phyloP scores from a whole-genome alignment of 225 moss, liverwort and hornwort species.

The Sphagnum tenellum region DNA sequence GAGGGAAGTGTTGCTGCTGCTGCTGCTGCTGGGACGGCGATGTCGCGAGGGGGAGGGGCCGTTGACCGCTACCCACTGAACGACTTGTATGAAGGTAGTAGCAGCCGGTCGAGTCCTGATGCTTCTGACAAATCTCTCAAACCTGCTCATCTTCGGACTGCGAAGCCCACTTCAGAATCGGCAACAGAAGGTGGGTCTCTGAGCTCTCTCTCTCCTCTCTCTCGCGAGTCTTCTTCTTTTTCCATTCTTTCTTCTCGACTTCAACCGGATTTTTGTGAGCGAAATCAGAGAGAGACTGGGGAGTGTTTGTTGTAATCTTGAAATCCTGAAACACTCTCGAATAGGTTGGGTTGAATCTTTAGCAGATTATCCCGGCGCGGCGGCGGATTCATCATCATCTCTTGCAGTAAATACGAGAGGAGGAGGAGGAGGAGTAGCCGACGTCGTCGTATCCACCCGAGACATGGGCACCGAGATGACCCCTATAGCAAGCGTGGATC shows the following conservation, averaged over 20 bases:
- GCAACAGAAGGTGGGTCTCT: not conserved
- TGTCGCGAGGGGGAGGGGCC: constrained; percentile 5
- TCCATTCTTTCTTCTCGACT: no score
- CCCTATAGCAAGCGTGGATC: constrained; percentile 76
- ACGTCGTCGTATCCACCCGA: constrained; percentile 56
- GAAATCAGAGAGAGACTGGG: no score
- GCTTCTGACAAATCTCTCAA: constrained; percentile 16
- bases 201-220: no score
- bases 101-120: constrained; percentile 37
- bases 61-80: constrained; percentile 77
- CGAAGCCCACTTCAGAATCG: constrained; percentile 66
- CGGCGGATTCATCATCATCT: not conserved
- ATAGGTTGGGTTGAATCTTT: no score
- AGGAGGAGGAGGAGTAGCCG: no score
- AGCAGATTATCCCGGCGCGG: no score
- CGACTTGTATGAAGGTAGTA: constrained; percentile 43
- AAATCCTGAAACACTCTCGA: no score
- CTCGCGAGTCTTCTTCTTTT: no score
- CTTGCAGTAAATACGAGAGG: not conserved
- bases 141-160: constrained; percentile 50
- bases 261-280: no score
- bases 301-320: no score
- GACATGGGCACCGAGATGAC: constrained; percentile 99
- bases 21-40: constrained; percentile 4
- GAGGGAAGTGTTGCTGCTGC: constrained; percentile 23